These are phyloP conservation scores for Metarhizium sp. DNA, from an alignment of 2,329 filamentous ascomycete genomes.

Conservation along the genomic window DNA sequence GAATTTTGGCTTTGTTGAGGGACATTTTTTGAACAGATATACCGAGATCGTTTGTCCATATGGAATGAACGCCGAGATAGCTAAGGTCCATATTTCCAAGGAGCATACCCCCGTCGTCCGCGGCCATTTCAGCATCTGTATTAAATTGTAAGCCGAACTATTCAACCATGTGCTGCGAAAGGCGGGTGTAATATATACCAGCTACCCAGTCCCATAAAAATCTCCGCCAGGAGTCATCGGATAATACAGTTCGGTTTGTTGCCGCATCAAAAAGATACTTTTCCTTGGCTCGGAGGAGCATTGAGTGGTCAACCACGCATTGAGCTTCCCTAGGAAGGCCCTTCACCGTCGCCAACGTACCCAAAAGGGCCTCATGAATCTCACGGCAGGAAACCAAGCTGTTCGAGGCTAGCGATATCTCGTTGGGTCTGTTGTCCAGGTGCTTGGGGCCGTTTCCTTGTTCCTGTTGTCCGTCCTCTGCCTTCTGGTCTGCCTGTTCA, in stretches of 20 bases:
- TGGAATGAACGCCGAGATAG: constrained; percentile 62
- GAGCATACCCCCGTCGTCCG: constrained; percentile 61
- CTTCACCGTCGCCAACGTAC: constrained; percentile 31
- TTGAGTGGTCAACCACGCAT: constrained; percentile 43
- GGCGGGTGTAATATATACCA: constrained; percentile 32
- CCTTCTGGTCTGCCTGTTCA: constrained; percentile 14
- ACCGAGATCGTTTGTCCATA: constrained; percentile 66
- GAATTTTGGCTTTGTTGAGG: constrained; percentile 1
- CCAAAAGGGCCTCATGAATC: constrained; percentile 46
- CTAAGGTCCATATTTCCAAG: constrained; percentile 59
- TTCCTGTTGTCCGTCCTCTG: constrained; percentile 15
- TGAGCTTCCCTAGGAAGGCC: constrained; percentile 43
- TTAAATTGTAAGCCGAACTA: constrained; percentile 10
- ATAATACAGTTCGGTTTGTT: constrained; percentile 57
- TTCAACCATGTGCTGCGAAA: neutral
- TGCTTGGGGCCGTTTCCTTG: constrained; percentile 15
- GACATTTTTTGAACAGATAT: constrained; percentile 14
- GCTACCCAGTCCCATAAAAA: constrained; percentile 72
- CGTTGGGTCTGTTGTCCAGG: constrained; percentile 22
- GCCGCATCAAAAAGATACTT: constrained; percentile 55
- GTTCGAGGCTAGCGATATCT: constrained; percentile 28
- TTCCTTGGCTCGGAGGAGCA: constrained; percentile 51
- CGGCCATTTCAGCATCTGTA: constrained; percentile 52
- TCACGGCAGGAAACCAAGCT: constrained; percentile 41
- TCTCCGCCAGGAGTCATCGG: constrained; percentile 65